Conservation (phyloP, 23 red algal genomes). For the Gracilaria gracilis region DNA sequence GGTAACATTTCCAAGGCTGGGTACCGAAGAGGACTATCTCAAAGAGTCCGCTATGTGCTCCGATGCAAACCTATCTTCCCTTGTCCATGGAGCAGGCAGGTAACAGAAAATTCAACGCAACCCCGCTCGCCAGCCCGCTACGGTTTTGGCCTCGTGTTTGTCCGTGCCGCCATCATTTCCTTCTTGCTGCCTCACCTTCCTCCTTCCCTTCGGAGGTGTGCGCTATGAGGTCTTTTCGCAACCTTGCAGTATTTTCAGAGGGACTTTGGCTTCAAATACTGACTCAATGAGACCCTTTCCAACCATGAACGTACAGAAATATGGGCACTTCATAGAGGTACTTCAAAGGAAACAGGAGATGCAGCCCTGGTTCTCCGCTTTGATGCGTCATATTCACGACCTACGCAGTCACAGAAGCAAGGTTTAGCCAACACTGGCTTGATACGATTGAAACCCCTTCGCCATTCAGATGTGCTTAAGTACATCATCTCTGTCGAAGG, state of each 20-base stretch:
- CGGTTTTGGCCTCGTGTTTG: neutral
- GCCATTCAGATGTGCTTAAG: conserved; percentile 92
- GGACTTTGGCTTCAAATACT: conserved; percentile 66
- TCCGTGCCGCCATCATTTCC: neutral
- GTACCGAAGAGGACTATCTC: neutral
- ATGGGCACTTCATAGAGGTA: conserved; percentile 69
- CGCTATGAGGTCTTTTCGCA: neutral
- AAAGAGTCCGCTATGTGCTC: neutral
- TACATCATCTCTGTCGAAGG: conserved; percentile 78
- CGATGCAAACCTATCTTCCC: neutral
- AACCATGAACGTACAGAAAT: conserved; percentile 46
- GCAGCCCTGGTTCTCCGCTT: conserved; percentile 60
- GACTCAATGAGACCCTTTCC: conserved; percentile 46
- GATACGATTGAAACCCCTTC: conserved; percentile 79
- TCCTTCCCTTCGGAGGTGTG: neutral
- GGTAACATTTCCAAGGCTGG: conserved; percentile 9
- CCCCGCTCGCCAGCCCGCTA: neutral
- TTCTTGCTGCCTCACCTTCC: neutral
- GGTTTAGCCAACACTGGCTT: conserved; percentile 64
- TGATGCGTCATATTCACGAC: conserved; percentile 40
- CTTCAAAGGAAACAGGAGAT: conserved; percentile 42
- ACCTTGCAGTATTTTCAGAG: conserved; percentile 81
- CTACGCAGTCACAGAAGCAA: conserved; percentile 1
- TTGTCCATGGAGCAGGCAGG: no score
- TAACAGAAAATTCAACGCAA: no score